A percentile compares a stretch with the other conserved stretches of the same genome.
These are phyloP conservation scores for Capillidium heterosporum DNA, from an alignment of 371 early-diverging fungal genomes.

Conservation along the genomic window DNA sequence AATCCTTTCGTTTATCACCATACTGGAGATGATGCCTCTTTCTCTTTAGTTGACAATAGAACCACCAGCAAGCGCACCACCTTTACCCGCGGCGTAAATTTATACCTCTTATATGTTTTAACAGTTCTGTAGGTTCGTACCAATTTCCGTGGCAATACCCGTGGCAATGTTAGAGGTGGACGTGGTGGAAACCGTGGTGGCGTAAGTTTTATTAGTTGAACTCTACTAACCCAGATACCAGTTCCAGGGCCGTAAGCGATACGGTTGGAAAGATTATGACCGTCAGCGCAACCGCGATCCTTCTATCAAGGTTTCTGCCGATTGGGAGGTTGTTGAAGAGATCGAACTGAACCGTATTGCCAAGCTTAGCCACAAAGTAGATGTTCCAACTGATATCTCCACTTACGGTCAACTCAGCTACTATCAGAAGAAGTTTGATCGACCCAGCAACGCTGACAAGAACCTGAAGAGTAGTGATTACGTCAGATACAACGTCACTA, in stretches of 20 bases:
- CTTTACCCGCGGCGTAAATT: constrained; percentile 7
- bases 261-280: constrained; percentile 29
- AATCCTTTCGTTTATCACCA: constrained; percentile 80
- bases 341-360: constrained; percentile 76
- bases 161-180: constrained; percentile 7
- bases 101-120: background rate
- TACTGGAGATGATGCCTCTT: constrained; percentile 84
- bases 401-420: constrained; percentile 47
- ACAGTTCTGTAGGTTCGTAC: background rate
- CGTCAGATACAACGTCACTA: constrained; percentile 55
- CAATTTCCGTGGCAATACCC: background rate
- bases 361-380: constrained; percentile 62
- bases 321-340: constrained; percentile 89
- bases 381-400: constrained; percentile 57
- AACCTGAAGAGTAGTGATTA: constrained; percentile 51
- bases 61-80: constrained; percentile 43
- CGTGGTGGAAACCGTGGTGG: constrained; percentile 25
- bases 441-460: constrained; percentile 62
- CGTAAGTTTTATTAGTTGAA: background rate
- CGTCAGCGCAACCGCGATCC: constrained; percentile 65
- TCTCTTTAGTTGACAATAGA: constrained; percentile 88
- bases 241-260: constrained; percentile 16
- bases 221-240: background rate
- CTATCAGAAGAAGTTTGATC: constrained; percentile 76
- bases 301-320: constrained; percentile 66